Evolutionary conservation across 2,329 filamentous ascomycete species (phyloP).

Genomic region (Bipolaris cookei): DNA sequence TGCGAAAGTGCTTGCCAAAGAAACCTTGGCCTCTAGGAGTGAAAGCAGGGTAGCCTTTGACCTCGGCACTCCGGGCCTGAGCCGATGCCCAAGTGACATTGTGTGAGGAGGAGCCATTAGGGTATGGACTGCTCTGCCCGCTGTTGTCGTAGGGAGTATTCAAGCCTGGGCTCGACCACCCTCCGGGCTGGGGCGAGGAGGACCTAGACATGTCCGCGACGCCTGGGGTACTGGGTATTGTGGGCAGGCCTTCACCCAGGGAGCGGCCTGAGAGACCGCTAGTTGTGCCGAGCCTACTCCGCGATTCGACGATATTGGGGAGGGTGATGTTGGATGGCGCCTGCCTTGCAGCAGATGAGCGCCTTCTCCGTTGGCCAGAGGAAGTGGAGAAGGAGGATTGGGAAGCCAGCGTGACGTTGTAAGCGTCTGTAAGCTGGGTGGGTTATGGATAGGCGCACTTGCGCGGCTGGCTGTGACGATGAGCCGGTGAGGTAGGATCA

Average conservation of each 20-base stretch:
- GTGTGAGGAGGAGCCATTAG: slow-evolving; percentile 56
- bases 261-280: slow-evolving; percentile 43
- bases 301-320: slow-evolving; percentile 32
- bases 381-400: slow-evolving; percentile 46
- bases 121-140: slow-evolving; percentile 70
- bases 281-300: slow-evolving; percentile 40
- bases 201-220: slow-evolving; percentile 76
- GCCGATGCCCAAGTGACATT: slow-evolving; percentile 81
- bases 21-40: slow-evolving; percentile 83
- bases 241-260: slow-evolving; percentile 43
- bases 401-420: slow-evolving; percentile 49
- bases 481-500: slow-evolving; percentile 19
- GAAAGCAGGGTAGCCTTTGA: slow-evolving; percentile 78
- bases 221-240: slow-evolving; percentile 48
- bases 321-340: slow-evolving; percentile 41
- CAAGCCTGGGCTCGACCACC: slow-evolving; percentile 85
- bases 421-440: slow-evolving; percentile 30
- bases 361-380: slow-evolving; percentile 49
- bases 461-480: slow-evolving; percentile 32
- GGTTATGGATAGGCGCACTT: slow-evolving; percentile 29
- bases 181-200: slow-evolving; percentile 83
- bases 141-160: slow-evolving; percentile 68
- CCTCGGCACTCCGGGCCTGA: slow-evolving; percentile 75
- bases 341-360: slow-evolving; percentile 49
- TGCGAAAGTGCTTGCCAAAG: slow-evolving; percentile 83